Evolutionary conservation across 352 stramenopile species (phyloP).

Genomic region (Pythium apleroticum): DNA sequence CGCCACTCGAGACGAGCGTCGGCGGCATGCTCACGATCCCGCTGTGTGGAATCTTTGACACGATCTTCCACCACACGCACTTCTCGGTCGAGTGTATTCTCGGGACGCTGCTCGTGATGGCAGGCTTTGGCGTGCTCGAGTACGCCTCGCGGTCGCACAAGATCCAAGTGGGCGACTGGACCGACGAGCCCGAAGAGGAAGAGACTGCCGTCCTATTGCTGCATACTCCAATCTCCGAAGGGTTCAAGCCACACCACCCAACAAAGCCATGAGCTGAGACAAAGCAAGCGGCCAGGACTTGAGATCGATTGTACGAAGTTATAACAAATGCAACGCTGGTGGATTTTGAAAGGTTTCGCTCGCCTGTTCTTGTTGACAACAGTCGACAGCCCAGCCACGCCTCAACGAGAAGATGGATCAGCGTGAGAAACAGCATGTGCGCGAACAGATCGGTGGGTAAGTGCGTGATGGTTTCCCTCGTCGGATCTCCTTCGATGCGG

Average conservation of each 20-base stretch:
- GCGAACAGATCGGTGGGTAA: constrained; percentile 4
- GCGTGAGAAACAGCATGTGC: constrained; percentile 3
- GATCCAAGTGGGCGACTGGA: not conserved
- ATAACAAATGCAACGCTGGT: no score
- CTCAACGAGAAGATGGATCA: not conserved
- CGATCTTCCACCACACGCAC: constrained; percentile 37
- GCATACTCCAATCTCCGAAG: not conserved
- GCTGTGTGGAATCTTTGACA: constrained; percentile 46
- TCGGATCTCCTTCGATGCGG: constrained; percentile 19
- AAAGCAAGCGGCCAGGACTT: no score
- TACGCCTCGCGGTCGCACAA: not conserved
- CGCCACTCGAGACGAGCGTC: constrained; percentile 49
- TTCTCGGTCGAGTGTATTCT: constrained; percentile 48
- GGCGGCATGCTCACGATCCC: constrained; percentile 53
- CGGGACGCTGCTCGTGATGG: constrained; percentile 42
- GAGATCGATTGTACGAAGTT: no score
- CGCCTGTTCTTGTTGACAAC: no score
- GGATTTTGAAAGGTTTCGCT: no score
- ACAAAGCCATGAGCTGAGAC: no score
- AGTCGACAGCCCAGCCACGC: no score
- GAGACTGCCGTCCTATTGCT: not conserved
- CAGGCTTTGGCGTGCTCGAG: constrained; percentile 33
- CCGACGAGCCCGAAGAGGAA: not conserved
- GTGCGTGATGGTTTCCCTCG: not conserved
- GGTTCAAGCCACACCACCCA: not conserved